phyloP scores from a whole-genome alignment of 1,284 basidiomycete species.

The Ceratobasidium sp. region DNA sequence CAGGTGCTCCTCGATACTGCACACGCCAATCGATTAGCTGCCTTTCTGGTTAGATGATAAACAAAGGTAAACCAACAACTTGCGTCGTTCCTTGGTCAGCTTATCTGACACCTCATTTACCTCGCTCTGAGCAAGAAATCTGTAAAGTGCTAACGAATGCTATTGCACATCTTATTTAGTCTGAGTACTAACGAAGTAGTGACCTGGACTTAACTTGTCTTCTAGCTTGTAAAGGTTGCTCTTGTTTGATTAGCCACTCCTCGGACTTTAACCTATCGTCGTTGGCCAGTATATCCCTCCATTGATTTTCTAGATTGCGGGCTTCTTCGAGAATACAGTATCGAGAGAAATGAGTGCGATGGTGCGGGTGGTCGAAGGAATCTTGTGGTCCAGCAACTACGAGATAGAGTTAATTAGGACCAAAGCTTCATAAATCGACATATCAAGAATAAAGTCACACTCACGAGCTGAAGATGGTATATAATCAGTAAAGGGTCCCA shows the following conservation, averaged over 20 bases:
- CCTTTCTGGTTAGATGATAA: neutral
- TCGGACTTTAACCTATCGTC: neutral
- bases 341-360: neutral
- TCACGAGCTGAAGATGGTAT: constrained; percentile 7
- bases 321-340: neutral
- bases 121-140: too few species aligned
- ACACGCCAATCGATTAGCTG: neutral
- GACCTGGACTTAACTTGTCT: neutral
- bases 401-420: neutral
- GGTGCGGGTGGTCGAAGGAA: too few species aligned
- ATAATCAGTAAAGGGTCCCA: too few species aligned
- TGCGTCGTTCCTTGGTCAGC: neutral
- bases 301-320: neutral
- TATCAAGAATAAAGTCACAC: neutral
- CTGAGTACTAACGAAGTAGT: too few species aligned
- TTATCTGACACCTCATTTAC: neutral
- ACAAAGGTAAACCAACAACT: too few species aligned
- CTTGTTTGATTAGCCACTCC: neutral
- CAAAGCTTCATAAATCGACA: too few species aligned
- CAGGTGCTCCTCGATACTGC: neutral
- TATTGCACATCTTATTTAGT: too few species aligned
- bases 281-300: neutral
- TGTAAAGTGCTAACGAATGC: too few species aligned
- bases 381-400: constrained; percentile 2
- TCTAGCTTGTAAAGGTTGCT: neutral